These are phyloP conservation scores for Jaltomata sinuosa DNA, from an alignment of 257 asterid species.

Conservation along the genomic window DNA sequence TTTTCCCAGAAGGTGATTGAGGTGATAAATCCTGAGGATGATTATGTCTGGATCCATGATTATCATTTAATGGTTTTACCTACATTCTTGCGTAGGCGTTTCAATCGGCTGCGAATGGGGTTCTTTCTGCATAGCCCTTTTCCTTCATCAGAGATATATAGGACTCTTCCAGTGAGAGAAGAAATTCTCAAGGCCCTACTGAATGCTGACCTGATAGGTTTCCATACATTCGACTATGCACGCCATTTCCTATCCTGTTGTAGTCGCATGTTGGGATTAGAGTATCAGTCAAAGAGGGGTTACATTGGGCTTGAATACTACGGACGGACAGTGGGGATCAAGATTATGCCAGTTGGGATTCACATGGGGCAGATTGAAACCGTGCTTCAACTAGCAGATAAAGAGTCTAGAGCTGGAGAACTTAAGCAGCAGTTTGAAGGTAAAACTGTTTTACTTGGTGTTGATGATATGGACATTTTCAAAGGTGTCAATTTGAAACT, in stretches of 20 bases:
- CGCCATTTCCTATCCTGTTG: constrained; percentile 48
- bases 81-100: constrained; percentile 37
- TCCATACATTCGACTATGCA: constrained; percentile 45
- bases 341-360: constrained; percentile 49
- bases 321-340: constrained; percentile 44
- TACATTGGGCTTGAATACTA: constrained; percentile 43
- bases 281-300: constrained; percentile 44
- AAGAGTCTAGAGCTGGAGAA: constrained; percentile 29
- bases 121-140: constrained; percentile 47
- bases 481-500: constrained; percentile 45
- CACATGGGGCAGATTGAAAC: constrained; percentile 39
- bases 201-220: constrained; percentile 42
- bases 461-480: constrained; percentile 45
- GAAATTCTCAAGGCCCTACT: constrained; percentile 38
- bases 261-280: constrained; percentile 42
- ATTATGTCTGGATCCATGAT: constrained; percentile 47
- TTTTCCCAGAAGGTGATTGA: constrained; percentile 46
- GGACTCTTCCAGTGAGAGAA: constrained; percentile 40
- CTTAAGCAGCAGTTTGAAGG: constrained; percentile 39
- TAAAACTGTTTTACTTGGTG: constrained; percentile 37
- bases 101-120: constrained; percentile 38
- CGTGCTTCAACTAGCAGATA: constrained; percentile 31
- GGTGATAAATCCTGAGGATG: constrained; percentile 53
- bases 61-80: constrained; percentile 53
- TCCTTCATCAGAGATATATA: constrained; percentile 45